Percentiles rank a stretch among this genome's conserved stretches.
Evolutionary conservation across 169 alveolate species (phyloP).

Genomic region (Perkinsus chesapeaki): DNA sequence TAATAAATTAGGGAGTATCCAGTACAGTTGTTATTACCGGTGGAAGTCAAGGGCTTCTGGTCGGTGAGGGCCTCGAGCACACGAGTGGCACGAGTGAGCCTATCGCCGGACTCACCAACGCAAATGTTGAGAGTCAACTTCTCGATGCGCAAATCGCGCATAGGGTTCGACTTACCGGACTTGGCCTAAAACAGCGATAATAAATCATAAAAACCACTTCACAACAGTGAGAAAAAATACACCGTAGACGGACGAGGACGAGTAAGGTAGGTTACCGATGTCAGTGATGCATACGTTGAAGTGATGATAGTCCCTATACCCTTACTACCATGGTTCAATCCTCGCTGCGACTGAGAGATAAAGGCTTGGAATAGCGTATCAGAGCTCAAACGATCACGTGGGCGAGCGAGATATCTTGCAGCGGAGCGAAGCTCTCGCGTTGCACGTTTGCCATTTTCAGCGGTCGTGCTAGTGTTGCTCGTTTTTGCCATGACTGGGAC

Average conservation of each 20-base stretch:
- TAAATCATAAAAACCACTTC: no score
- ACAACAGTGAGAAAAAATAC: no score
- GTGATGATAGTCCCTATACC: background rate
- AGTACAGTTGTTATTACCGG: slow-evolving; percentile 53
- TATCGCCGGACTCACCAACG: slow-evolving; percentile 99
- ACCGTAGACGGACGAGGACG: no score
- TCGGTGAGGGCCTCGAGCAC: slow-evolving; percentile 97
- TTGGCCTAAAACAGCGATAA: no score
- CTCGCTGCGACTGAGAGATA: slow-evolving; percentile 3
- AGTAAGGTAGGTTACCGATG: no score
- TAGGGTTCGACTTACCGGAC: slow-evolving; percentile 65
- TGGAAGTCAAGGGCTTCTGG: slow-evolving; percentile 95
- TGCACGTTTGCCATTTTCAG: background rate
- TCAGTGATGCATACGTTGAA: no score
- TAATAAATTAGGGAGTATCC: background rate
- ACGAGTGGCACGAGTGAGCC: slow-evolving; percentile 97
- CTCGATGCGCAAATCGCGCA: slow-evolving; percentile 96
- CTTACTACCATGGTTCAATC: background rate
- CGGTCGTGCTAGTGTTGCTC: background rate
- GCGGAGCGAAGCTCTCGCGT: slow-evolving; percentile 1
- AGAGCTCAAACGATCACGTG: background rate
- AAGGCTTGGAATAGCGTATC: background rate
- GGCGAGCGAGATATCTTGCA: background rate
- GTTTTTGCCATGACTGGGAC: background rate
- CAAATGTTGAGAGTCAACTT: slow-evolving; percentile 96